phyloP scores from a whole-genome alignment of 148 eudicot species.

The Pouteria glomerata region DNA sequence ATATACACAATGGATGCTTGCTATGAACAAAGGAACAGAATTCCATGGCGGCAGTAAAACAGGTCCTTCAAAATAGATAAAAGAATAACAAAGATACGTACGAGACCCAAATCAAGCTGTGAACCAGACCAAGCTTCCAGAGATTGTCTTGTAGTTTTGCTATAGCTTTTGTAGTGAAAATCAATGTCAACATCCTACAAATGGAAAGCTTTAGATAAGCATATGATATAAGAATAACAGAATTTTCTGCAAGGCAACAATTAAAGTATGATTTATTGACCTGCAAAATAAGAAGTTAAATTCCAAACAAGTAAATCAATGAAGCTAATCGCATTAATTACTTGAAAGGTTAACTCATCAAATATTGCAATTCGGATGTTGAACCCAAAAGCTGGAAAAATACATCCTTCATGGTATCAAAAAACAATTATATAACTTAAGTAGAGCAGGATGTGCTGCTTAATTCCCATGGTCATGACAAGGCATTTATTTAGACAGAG shows the following conservation, averaged over 20 bases:
- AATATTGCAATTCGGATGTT: neutral
- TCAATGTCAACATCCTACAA: constrained; percentile 68
- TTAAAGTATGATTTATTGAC: neutral
- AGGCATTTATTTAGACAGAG: neutral
- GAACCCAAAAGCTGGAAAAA: neutral
- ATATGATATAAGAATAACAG: neutral
- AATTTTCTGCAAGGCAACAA: neutral
- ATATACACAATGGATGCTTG: neutral
- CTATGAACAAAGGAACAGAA: neutral
- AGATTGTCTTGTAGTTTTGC: constrained; percentile 57
- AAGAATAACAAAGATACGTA: constrained; percentile 39
- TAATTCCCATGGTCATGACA: neutral
- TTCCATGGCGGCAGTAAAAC: neutral
- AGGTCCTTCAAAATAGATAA: neutral
- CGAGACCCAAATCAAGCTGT: constrained; percentile 83
- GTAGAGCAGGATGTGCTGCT: neutral
- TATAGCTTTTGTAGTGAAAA: constrained; percentile 67
- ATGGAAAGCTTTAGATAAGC: constrained; percentile 1
- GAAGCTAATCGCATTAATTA: neutral
- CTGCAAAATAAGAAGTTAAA: constrained; percentile 6
- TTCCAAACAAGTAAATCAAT: neutral
- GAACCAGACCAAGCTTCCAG: constrained; percentile 92
- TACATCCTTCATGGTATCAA: neutral
- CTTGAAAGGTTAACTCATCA: neutral
- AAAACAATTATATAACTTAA: neutral